A percentile compares a stretch with the other conserved stretches of the same genome.
phyloP scores from a whole-genome alignment of 2,329 filamentous ascomycete species.

The Xylaria sp. region DNA sequence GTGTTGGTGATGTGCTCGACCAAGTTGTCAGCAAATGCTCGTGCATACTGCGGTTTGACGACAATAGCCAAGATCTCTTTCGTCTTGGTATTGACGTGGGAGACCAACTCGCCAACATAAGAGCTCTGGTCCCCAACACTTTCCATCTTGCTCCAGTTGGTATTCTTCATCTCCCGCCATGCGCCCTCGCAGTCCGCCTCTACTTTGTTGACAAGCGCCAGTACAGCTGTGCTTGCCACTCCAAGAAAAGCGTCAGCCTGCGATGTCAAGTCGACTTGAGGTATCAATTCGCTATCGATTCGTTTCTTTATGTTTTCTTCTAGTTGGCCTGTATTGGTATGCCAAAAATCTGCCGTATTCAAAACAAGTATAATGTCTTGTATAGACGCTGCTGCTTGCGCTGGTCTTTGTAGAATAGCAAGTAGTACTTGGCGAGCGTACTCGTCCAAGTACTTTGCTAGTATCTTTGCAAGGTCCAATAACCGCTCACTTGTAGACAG shows the following conservation, averaged over 20 bases:
- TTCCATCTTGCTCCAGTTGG: slow-evolving; percentile 90
- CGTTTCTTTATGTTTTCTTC: slow-evolving; percentile 91
- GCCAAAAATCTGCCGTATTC: slow-evolving; percentile 97
- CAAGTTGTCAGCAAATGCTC: slow-evolving; percentile 93
- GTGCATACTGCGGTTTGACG: slow-evolving; percentile 86
- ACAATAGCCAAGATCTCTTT: slow-evolving; percentile 71
- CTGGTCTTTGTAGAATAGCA: slow-evolving; percentile 58
- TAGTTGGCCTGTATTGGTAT: slow-evolving; percentile 83
- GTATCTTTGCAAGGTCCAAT: slow-evolving; percentile 74
- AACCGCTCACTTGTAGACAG: slow-evolving; percentile 85
- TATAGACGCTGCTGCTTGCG: slow-evolving; percentile 47
- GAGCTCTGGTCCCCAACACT: slow-evolving; percentile 88
- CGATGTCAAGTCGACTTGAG: slow-evolving; percentile 79
- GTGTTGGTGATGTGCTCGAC: slow-evolving; percentile 77
- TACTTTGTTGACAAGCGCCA: slow-evolving; percentile 76
- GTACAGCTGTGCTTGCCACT: slow-evolving; percentile 81
- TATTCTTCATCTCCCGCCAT: slow-evolving; percentile 97
- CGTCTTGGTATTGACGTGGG: slow-evolving; percentile 64
- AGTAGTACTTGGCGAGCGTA: slow-evolving; percentile 92
- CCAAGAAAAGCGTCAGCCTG: slow-evolving; percentile 95
- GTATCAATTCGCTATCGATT: slow-evolving; percentile 71
- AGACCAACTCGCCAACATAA: slow-evolving; percentile 78
- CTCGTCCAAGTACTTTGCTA: slow-evolving; percentile 90
- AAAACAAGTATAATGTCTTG: slow-evolving; percentile 81
- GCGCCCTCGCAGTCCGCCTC: slow-evolving; percentile 76